Evolutionary conservation across 495 filamentous ascomycete species (phyloP), one percentile per base, ranked within the genome.

Genomic region (Penicillium roqueforti): DNA sequence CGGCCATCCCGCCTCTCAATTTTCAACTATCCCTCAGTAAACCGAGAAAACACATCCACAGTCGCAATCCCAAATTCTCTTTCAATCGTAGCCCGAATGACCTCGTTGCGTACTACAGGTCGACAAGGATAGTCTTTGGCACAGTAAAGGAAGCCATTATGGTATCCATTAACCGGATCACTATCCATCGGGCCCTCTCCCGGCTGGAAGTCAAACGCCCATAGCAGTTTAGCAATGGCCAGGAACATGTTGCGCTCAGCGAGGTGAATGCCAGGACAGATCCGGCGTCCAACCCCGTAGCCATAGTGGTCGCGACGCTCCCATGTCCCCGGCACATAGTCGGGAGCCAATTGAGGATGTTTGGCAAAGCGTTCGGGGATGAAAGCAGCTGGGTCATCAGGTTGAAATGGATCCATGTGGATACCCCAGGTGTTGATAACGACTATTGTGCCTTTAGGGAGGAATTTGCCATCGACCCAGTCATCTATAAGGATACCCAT

Each of bases 141-240:
- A 60, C 60, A 66, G 23, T 56, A 47, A 36, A 67, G 36, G 42
- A 77, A 70, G 1, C 73, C 73, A 14, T 68, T 60, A 36, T 44
- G 54, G 53, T 73, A 75, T 13, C 54, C 54, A 20, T 41, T 60
- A 2, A 28, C 22, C 1, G 47, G 47, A 22, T 54, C 50, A 25
- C 29, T 59, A 29, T 34, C 13, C 13, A 34, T n/a, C 0, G 31
- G 4, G 31, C 31, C 13, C 31, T 34, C 31, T n/a, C 13, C 31
- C 13, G 31, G 31, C 1, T 34, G 13, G 31, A 34, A 34, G 0
- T 34, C 31, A 34, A 34, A 34, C 2, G 31, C 31, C 31, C 31
- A 34, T 13, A 34, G 31, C 31, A 34, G 3, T 0, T 34, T 34
- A 6, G 31, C 31, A 34, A 34, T 34, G 11, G 31, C 31, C 1